These are phyloP conservation scores for Phytophthora pinifolia DNA, from an alignment of 352 stramenopile genomes.

Conservation along the genomic window DNA sequence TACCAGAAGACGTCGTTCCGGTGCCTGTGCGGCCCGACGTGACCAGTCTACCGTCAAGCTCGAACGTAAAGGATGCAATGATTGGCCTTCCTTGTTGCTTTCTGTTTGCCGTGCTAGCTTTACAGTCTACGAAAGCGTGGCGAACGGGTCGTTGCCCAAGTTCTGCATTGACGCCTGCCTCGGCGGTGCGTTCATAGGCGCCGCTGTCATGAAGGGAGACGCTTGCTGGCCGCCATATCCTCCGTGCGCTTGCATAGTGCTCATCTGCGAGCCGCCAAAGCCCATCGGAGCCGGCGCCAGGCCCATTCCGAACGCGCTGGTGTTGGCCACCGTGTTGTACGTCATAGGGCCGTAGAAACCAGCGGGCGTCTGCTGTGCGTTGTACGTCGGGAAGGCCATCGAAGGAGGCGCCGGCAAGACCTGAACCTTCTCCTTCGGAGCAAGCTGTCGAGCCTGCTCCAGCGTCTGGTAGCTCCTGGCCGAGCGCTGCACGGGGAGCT, in stretches of 20 bases:
- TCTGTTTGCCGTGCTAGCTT: neutral
- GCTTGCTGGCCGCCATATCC: constrained; percentile 24
- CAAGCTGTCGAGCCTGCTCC: constrained; percentile 64
- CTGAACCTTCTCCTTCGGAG: constrained; percentile 62
- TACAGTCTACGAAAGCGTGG: constrained; percentile 52
- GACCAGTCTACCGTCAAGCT: constrained; percentile 7
- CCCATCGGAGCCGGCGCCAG: constrained; percentile 25
- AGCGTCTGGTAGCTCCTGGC: constrained; percentile 66
- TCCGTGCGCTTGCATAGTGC: constrained; percentile 21
- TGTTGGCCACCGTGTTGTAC: constrained; percentile 34
- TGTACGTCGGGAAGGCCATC: constrained; percentile 32
- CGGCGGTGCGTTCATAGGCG: constrained; percentile 23
- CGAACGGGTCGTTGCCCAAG: constrained; percentile 52
- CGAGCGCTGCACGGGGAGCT: constrained; percentile 45
- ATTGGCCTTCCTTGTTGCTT: constrained; percentile 1
- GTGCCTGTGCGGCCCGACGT: constrained; percentile 73
- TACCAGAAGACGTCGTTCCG: constrained; percentile 64
- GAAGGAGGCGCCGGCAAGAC: constrained; percentile 47
- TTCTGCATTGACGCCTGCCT: constrained; percentile 29
- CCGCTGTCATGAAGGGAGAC: constrained; percentile 48
- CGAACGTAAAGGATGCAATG: constrained; percentile 20
- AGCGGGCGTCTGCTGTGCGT: constrained; percentile 10
- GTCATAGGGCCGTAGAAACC: constrained; percentile 38
- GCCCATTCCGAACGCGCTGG: constrained; percentile 28
- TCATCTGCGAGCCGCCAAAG: constrained; percentile 22